A percentile compares a stretch with the other conserved stretches of the same genome.
Conservation (phyloP, 495 filamentous ascomycete species). For the Lophiotrema nucula region DNA sequence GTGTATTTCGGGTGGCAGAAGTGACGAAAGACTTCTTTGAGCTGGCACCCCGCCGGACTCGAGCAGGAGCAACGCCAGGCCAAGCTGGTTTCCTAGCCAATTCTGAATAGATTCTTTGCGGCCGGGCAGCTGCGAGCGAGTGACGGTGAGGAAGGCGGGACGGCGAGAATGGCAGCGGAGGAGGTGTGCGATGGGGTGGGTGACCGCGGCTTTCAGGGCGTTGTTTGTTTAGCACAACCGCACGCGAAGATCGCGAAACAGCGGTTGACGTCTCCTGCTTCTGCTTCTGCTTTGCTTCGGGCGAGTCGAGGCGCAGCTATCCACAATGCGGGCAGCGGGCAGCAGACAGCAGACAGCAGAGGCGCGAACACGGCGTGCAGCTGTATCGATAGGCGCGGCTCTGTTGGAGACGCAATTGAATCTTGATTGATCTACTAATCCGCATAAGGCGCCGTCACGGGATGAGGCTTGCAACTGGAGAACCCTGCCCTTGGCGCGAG, state of each 20-base stretch:
- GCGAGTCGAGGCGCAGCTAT: too few relatives aligned
- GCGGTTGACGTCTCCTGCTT: too few relatives aligned
- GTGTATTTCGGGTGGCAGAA: neutral
- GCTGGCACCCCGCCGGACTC: constrained; percentile 13
- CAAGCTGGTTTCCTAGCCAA: neutral
- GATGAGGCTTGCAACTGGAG: too few relatives aligned
- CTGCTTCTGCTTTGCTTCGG: too few relatives aligned
- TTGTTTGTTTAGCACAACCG: neutral
- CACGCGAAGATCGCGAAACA: too few relatives aligned
- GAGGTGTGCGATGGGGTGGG: neutral
- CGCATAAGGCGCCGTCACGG: neutral
- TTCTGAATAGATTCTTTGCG: neutral
- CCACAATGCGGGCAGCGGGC: too few relatives aligned
- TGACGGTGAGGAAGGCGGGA: neutral
- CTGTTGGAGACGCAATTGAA: neutral
- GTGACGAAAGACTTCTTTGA: neutral
- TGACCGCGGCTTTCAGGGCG: neutral
- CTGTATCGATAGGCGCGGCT: neutral
- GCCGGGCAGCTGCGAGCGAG: neutral
- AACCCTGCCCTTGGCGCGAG: neutral
- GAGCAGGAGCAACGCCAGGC: neutral
- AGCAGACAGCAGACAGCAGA: too few relatives aligned
- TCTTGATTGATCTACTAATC: neutral
- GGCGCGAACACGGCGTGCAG: neutral
- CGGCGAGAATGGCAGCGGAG: neutral